A percentile compares a stretch with the other conserved stretches of the same genome.
phyloP scores from a whole-genome alignment of 176 grass and related monocot species.

The Ananas comosus region DNA sequence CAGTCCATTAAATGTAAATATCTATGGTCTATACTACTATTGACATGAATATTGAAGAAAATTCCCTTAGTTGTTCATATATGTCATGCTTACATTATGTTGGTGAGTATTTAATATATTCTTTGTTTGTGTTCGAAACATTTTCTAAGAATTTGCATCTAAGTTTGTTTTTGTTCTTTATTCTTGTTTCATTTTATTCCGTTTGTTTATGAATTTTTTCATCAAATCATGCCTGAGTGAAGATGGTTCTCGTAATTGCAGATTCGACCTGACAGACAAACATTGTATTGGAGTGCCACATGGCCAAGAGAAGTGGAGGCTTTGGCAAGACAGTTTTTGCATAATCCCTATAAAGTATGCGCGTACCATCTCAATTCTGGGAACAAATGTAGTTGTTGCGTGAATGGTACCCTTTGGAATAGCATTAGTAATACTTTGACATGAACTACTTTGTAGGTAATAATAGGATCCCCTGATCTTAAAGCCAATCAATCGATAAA shows the following conservation, averaged over 20 bases:
- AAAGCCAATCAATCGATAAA: conserved; percentile 98
- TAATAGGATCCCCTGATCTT: conserved; percentile 81
- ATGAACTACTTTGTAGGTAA: conserved; percentile 49
- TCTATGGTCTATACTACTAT: too few species aligned
- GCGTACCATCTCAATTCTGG: not conserved
- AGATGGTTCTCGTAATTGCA: conserved; percentile 25
- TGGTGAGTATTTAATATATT: too few species aligned
- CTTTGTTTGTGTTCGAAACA: too few species aligned
- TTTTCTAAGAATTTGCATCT: too few species aligned
- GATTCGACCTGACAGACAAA: conserved; percentile 96
- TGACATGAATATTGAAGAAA: too few species aligned
- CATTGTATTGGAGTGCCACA: conserved; percentile 95
- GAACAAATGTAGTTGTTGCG: not conserved
- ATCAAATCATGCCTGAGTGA: not conserved
- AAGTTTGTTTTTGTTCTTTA: not conserved
- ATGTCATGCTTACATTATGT: not conserved
- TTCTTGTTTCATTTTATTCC: not conserved
- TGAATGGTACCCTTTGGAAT: conserved; percentile 1
- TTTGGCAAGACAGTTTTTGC: conserved; percentile 72
- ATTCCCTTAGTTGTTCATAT: not conserved
- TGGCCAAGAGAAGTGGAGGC: conserved; percentile 95
- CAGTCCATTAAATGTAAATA: too few species aligned
- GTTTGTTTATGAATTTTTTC: not conserved
- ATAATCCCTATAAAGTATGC: conserved; percentile 87
- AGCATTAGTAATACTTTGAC: conserved; percentile 8